phyloP scores from a whole-genome alignment of 2,329 filamentous ascomycete species.

The Beauveria brongniartii region DNA sequence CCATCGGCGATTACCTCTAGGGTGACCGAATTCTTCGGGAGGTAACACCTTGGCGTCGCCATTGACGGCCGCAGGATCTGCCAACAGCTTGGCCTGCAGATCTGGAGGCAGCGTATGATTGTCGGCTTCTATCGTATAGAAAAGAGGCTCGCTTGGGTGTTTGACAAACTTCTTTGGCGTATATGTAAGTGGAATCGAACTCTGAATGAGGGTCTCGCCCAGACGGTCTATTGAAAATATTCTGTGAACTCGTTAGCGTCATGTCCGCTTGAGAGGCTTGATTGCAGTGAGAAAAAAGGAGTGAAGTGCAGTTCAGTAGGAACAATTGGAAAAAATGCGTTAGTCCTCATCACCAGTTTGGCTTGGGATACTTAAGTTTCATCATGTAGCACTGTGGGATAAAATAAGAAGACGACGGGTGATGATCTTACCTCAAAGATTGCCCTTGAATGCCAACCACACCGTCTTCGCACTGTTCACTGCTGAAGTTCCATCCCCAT shows the following conservation, averaged over 20 bases:
- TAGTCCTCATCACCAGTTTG: constrained; percentile 43
- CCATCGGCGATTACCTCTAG: constrained; percentile 78
- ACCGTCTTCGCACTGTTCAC: constrained; percentile 85
- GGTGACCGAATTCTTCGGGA: constrained; percentile 81
- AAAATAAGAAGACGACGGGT: constrained; percentile 23
- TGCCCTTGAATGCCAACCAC: constrained; percentile 91
- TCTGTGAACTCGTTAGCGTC: constrained; percentile 31
- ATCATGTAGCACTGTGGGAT: constrained; percentile 43
- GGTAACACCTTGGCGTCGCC: constrained; percentile 64
- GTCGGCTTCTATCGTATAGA: constrained; percentile 91
- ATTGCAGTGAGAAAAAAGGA: constrained; percentile 10
- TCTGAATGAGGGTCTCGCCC: constrained; percentile 76
- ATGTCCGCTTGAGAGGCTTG: constrained; percentile 24
- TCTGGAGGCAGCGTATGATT: constrained; percentile 81
- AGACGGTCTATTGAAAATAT: constrained; percentile 90
- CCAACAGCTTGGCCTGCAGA: constrained; percentile 65
- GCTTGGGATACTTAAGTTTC: constrained; percentile 52
- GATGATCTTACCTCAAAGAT: constrained; percentile 63
- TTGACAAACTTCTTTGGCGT: constrained; percentile 83
- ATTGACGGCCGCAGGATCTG: constrained; percentile 62
- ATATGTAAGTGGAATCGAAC: constrained; percentile 78
- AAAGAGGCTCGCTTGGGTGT: constrained; percentile 79
- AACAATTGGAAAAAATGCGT: constrained; percentile 77
- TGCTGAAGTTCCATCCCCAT: constrained; percentile 95
- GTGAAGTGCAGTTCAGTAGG: constrained; percentile 66